Conservation (phyloP, 176 grass and related monocot species). For the Alloteropsis semialata region DNA sequence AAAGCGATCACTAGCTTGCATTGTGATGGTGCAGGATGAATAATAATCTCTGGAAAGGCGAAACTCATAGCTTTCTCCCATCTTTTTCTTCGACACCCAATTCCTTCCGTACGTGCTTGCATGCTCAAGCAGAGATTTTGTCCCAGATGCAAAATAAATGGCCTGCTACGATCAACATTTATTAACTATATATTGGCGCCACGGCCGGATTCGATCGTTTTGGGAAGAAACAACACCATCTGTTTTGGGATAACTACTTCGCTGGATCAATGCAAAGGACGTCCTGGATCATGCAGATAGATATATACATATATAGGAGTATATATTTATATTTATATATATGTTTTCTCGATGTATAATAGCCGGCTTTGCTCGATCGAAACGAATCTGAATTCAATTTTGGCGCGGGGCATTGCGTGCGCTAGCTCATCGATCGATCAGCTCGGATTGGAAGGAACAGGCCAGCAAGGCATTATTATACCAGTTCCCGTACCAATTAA, state of each 20-base stretch:
- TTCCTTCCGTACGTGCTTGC: constrained; percentile 34
- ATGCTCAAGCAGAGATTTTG: background rate
- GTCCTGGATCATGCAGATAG: too few relatives aligned
- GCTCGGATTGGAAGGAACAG: constrained; percentile 6
- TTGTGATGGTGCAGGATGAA: background rate
- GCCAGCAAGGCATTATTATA: background rate
- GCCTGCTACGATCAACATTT: background rate
- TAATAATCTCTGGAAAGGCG: background rate
- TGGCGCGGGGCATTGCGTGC: background rate
- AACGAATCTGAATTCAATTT: background rate
- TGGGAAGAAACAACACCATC: background rate
- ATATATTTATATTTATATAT: background rate
- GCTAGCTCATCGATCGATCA: background rate
- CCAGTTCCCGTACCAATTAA: background rate
- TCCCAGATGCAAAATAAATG: background rate
- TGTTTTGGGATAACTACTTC: background rate
- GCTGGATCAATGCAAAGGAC: background rate
- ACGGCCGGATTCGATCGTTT: background rate
- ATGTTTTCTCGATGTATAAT: too few relatives aligned
- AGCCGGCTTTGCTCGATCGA: background rate
- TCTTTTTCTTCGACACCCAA: constrained; percentile 10
- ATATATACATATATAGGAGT: background rate
- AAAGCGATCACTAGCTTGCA: background rate
- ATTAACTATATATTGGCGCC: background rate
- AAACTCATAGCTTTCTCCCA: constrained; percentile 14